Conservation (phyloP, 257 asterid species). For the Eucommia ulmoides region DNA sequence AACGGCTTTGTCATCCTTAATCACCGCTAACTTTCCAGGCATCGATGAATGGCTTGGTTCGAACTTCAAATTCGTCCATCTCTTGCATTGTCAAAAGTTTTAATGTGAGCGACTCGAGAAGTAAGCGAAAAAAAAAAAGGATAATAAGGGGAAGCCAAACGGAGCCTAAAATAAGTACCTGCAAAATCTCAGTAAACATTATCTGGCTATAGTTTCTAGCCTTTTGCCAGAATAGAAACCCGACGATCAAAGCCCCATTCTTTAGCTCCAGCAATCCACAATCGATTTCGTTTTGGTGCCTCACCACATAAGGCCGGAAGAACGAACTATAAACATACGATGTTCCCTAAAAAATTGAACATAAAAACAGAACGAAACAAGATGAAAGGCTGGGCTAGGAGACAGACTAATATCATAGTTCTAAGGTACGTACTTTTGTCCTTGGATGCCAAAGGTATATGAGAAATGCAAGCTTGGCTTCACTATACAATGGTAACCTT, state of each 20-base stretch:
- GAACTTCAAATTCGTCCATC: no score
- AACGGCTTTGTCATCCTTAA: no score
- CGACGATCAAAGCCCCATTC: constrained; percentile 8
- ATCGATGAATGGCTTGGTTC: no score
- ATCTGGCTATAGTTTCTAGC: constrained; percentile 17
- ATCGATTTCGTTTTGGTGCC: constrained; percentile 37
- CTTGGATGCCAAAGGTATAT: constrained; percentile 49
- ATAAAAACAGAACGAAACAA: neutral
- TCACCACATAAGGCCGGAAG: constrained; percentile 20
- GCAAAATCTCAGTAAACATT: constrained; percentile 22
- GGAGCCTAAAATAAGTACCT: no score
- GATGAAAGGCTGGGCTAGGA: neutral
- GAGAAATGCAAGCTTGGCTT: constrained; percentile 42
- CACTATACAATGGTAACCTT: constrained; percentile 51
- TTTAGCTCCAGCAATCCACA: constrained; percentile 21
- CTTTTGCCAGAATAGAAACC: constrained; percentile 21
- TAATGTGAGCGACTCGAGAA: no score
- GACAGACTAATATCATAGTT: neutral
- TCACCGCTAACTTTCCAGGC: no score
- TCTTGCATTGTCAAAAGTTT: no score
- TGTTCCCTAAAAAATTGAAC: constrained; percentile 28
- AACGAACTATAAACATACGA: constrained; percentile 22
- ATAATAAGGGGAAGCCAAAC: no score
- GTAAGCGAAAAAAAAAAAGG: no score
- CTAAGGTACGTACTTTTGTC: constrained; percentile 24